These are phyloP conservation scores for Jasminum sambac DNA, from an alignment of 257 asterid genomes.

Conservation along the genomic window DNA sequence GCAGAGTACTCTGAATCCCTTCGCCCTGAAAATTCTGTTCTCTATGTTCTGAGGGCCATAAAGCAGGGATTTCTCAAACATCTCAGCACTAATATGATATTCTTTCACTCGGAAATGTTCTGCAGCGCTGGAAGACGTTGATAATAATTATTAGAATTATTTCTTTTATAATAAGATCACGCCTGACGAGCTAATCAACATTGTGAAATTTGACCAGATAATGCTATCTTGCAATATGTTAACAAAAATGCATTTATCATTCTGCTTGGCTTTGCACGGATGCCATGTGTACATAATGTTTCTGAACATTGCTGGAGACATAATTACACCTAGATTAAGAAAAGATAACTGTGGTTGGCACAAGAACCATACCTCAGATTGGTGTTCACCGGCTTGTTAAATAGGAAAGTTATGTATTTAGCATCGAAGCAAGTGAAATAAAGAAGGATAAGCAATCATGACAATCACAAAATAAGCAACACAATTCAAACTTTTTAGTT, in stretches of 20 bases:
- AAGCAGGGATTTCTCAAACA: constrained; percentile 88
- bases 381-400: not conserved
- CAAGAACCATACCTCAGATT: not conserved
- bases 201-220: not conserved
- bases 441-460: not conserved
- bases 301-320: not conserved
- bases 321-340: not conserved
- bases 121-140: constrained; percentile 60
- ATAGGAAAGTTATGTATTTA: not conserved
- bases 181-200: not conserved
- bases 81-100: constrained; percentile 70
- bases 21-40: constrained; percentile 75
- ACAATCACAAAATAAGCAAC: not conserved
- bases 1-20: constrained; percentile 87
- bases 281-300: not conserved
- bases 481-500: not conserved
- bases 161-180: not conserved
- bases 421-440: not conserved
- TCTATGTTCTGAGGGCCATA: constrained; percentile 77
- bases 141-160: not conserved
- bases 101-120: constrained; percentile 84
- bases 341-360: not conserved
- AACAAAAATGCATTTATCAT: not conserved
- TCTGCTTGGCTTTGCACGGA: not conserved
- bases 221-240: not conserved